These are phyloP conservation scores for Sarocladium oryzae DNA, from an alignment of 2,329 filamentous ascomycete species.

Conservation along the genomic window DNA sequence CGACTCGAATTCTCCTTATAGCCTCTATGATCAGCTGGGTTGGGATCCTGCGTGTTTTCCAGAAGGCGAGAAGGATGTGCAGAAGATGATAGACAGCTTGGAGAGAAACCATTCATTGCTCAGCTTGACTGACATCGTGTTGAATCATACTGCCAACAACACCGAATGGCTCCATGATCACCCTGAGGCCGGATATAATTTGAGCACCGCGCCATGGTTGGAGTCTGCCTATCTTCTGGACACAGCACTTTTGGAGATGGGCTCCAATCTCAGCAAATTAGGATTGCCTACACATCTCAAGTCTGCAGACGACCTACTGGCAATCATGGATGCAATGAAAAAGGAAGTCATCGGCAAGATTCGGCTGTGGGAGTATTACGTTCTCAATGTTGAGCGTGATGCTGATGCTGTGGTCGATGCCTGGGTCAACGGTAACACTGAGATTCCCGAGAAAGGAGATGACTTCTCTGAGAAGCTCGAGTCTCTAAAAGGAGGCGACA, in stretches of 20 bases:
- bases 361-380: conserved; percentile 90
- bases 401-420: conserved; percentile 60
- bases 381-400: conserved; percentile 70
- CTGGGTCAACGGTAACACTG: conserved; percentile 59
- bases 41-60: conserved; percentile 84
- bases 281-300: conserved; percentile 72
- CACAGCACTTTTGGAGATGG: conserved; percentile 64
- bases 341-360: conserved; percentile 69
- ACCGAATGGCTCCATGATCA: conserved; percentile 91
- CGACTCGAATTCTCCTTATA: conserved; percentile 92
- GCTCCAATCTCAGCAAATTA: conserved; percentile 61
- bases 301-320: conserved; percentile 63
- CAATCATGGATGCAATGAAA: conserved; percentile 80
- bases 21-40: conserved; percentile 82
- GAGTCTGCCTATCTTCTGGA: conserved; percentile 58
- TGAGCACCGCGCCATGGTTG: conserved; percentile 78
- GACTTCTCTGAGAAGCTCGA: conserved; percentile 31
- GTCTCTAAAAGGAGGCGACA: conserved; percentile 32
- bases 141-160: conserved; percentile 97
- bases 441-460: conserved; percentile 40
- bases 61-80: conserved; percentile 74
- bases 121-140: conserved; percentile 90
- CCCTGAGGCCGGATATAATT: conserved; percentile 91
- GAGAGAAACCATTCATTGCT: conserved; percentile 79
- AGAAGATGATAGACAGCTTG: conserved; percentile 70